These are phyloP conservation scores for Naematelia aurantialba DNA, from an alignment of 768 basidiomycete species.

Conservation along the genomic window DNA sequence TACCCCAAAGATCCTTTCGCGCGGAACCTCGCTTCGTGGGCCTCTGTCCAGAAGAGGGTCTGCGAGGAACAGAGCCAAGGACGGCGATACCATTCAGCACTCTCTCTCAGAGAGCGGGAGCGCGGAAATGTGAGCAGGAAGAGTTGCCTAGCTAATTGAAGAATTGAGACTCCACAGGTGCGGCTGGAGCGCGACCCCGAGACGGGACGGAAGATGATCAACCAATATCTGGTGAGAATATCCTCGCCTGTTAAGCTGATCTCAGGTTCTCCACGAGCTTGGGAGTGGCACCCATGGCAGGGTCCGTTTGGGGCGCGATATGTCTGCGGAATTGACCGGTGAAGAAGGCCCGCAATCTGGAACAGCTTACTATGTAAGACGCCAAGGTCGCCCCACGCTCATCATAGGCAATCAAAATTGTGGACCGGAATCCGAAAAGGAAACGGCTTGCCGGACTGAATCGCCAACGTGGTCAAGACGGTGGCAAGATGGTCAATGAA, in stretches of 20 bases:
- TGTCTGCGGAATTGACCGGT: constrained; percentile 20
- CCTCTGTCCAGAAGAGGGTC: constrained; percentile 12
- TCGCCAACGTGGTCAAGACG: constrained; percentile 60
- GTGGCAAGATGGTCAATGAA: constrained; percentile 38
- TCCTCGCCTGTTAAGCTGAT: neutral
- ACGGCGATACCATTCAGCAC: constrained; percentile 22
- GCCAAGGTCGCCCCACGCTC: neutral
- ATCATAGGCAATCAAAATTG: constrained; percentile 52
- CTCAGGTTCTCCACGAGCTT: constrained; percentile 62
- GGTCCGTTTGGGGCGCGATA: constrained; percentile 70
- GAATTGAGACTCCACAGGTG: constrained; percentile 46
- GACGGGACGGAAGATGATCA: constrained; percentile 58
- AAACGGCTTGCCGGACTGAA: constrained; percentile 65
- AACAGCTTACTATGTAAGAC: constrained; percentile 20
- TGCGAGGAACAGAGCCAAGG: constrained; percentile 4
- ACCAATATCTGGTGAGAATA: constrained; percentile 65
- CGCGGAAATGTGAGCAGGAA: constrained; percentile 26
- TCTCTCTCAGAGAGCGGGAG: constrained; percentile 28
- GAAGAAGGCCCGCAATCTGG: constrained; percentile 10
- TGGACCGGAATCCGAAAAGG: constrained; percentile 59
- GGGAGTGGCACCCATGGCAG: constrained; percentile 88
- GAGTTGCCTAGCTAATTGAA: constrained; percentile 13
- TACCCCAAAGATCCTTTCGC: constrained; percentile 20
- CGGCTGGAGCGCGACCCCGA: constrained; percentile 36
- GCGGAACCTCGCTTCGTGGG: constrained; percentile 17